These are phyloP conservation scores for Neurospora sp. DNA, from an alignment of 495 filamentous ascomycete species.

Conservation along the genomic window DNA sequence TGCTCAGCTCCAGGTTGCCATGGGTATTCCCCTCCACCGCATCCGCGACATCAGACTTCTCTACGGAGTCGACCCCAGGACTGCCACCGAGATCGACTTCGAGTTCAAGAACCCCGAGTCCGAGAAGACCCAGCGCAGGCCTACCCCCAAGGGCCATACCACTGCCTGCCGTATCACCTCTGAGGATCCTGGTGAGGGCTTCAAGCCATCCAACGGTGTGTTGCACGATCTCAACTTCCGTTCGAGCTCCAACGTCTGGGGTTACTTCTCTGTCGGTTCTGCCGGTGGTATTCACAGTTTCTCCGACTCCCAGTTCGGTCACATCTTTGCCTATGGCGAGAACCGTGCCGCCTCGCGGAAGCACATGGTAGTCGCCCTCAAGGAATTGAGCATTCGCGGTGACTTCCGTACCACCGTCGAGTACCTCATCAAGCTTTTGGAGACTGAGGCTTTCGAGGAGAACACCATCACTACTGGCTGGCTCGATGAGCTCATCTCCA, in stretches of 20 bases:
- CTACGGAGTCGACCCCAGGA: slow-evolving; percentile 89
- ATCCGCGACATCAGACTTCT: slow-evolving; percentile 93
- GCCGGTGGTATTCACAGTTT: slow-evolving; percentile 97
- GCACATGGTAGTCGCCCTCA: slow-evolving; percentile 98
- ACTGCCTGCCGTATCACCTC: slow-evolving; percentile 99
- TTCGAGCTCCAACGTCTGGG: slow-evolving; percentile 97
- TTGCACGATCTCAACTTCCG: slow-evolving; percentile 99
- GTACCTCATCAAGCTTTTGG: slow-evolving; percentile 96
- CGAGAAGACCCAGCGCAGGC: slow-evolving; percentile 74
- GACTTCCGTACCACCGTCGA: slow-evolving; percentile 98
- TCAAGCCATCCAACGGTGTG: slow-evolving; percentile 97
- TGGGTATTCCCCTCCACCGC: slow-evolving; percentile 93
- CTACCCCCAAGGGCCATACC: slow-evolving; percentile 88
- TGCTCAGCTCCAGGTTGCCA: slow-evolving; percentile 95
- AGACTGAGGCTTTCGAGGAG: slow-evolving; percentile 96
- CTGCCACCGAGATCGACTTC: slow-evolving; percentile 85
- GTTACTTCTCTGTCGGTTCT: slow-evolving; percentile 98
- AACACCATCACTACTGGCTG: slow-evolving; percentile 99
- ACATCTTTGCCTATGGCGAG: slow-evolving; percentile 99
- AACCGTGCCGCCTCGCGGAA: slow-evolving; percentile 91
- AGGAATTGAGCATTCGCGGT: slow-evolving; percentile 98
- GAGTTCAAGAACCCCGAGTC: slow-evolving; percentile 85
- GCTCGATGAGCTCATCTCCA: slow-evolving; percentile 97
- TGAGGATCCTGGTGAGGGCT: slow-evolving; percentile 96
- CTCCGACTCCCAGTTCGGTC: slow-evolving; percentile 97